Conservation (phyloP, 1,284 basidiomycete genomes). For the Bjerkandera adusta region DNA sequence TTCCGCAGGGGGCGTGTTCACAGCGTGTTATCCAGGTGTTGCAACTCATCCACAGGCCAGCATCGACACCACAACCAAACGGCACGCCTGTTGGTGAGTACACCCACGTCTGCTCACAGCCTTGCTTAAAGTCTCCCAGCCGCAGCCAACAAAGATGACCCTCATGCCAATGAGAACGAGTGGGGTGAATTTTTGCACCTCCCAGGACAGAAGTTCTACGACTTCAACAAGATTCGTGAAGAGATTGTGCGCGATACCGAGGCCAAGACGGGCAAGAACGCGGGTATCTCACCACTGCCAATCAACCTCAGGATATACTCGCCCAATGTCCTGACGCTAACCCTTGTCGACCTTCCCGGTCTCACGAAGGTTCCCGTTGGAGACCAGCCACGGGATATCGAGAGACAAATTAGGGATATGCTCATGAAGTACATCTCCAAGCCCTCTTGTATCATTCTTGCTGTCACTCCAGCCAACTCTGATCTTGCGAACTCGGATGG, state of each 20-base stretch:
- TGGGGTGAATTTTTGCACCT: slow-evolving; percentile 99
- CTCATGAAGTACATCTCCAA: slow-evolving; percentile 94
- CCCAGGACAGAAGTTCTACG: slow-evolving; percentile 95
- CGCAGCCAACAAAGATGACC: slow-evolving; percentile 39
- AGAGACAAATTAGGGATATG: slow-evolving; percentile 98
- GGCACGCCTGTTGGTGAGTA: slow-evolving; percentile 26
- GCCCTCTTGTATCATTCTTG: slow-evolving; percentile 87
- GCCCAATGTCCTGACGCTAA: slow-evolving; percentile 94
- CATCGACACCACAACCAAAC: slow-evolving; percentile 46
- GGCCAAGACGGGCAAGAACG: slow-evolving; percentile 96
- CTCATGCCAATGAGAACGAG: slow-evolving; percentile 84
- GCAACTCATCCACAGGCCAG: slow-evolving; percentile 89
- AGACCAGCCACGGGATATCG: slow-evolving; percentile 97
- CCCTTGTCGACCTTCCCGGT: slow-evolving; percentile 95
- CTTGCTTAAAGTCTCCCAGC: background rate
- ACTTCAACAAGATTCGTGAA: slow-evolving; percentile 95
- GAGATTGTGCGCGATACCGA: slow-evolving; percentile 98
- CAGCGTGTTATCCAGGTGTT: slow-evolving; percentile 73
- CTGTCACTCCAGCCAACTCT: slow-evolving; percentile 94
- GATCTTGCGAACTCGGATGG: slow-evolving; percentile 99
- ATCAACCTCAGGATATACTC: slow-evolving; percentile 98
- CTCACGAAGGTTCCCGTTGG: slow-evolving; percentile 97
- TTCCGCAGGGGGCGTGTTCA: slow-evolving; percentile 3
- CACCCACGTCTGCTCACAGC: background rate
- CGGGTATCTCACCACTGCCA: slow-evolving; percentile 92